phyloP scores from a whole-genome alignment of 2,329 filamentous ascomycete genomes.

The Phoma sp. region DNA sequence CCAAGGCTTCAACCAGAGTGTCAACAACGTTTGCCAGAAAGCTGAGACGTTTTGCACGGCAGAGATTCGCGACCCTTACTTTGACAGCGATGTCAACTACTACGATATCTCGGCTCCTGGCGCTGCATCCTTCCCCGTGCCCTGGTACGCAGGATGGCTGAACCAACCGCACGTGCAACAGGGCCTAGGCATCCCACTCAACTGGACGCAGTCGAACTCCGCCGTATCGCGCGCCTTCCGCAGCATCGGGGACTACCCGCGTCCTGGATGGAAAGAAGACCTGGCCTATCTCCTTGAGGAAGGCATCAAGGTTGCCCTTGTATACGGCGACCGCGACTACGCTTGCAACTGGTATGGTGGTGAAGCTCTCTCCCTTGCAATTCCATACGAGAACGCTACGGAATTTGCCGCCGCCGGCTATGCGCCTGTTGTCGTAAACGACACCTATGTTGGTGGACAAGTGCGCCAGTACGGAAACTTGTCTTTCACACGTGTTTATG shows the following conservation, averaged over 20 bases:
- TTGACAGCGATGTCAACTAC: constrained; percentile 55
- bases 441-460: constrained; percentile 70
- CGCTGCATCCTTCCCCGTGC: constrained; percentile 48
- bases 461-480: constrained; percentile 78
- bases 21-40: constrained; percentile 50
- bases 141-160: constrained; percentile 62
- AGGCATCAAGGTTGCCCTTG: constrained; percentile 41
- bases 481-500: constrained; percentile 58
- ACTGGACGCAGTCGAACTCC: constrained; percentile 56
- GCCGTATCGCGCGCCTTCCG: constrained; percentile 57
- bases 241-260: constrained; percentile 56
- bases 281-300: constrained; percentile 61
- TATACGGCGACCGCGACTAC: constrained; percentile 48
- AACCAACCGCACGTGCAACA: constrained; percentile 62
- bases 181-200: constrained; percentile 63
- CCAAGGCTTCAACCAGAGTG: constrained; percentile 43
- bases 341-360: constrained; percentile 73
- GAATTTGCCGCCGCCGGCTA: constrained; percentile 73
- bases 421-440: constrained; percentile 71
- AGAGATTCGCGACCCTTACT: constrained; percentile 54
- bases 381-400: constrained; percentile 59
- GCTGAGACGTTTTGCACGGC: constrained; percentile 55
- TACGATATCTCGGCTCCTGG: constrained; percentile 63
- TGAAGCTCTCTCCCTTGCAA: constrained; percentile 68
- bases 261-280: constrained; percentile 56